Conservation (phyloP, 495 filamentous ascomycete genomes). For the Parachaetomium inaequale region DNA sequence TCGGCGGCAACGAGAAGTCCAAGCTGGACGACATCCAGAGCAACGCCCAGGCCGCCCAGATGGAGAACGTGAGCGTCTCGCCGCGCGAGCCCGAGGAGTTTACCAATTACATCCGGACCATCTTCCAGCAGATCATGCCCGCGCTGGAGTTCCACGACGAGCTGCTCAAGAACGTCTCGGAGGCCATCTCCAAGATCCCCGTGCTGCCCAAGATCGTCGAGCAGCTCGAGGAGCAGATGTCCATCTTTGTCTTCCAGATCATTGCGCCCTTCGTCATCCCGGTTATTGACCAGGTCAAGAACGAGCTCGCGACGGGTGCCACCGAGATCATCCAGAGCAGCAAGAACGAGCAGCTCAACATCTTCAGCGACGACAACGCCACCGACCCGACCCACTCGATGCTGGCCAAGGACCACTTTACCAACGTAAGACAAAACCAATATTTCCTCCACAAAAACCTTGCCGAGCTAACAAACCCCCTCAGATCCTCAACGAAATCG, state of each 20-base stretch:
- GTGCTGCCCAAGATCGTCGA: constrained; percentile 74
- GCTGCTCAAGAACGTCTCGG: constrained; percentile 70
- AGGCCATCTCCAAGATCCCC: constrained; percentile 75
- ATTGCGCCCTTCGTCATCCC: constrained; percentile 83
- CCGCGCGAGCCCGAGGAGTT: constrained; percentile 75
- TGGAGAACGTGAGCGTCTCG: constrained; percentile 60
- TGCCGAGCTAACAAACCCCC: neutral
- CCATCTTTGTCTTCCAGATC: constrained; percentile 79
- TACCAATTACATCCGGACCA: constrained; percentile 60
- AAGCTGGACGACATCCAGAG: constrained; percentile 63
- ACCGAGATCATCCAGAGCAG: constrained; percentile 79
- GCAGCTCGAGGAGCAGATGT: constrained; percentile 73
- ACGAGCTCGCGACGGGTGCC: constrained; percentile 78
- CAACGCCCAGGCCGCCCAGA: constrained; percentile 64
- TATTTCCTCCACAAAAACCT: too few species aligned
- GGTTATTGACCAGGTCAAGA: constrained; percentile 78
- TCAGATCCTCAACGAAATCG: constrained; percentile 78
- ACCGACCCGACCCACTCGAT: constrained; percentile 91
- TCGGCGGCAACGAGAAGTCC: constrained; percentile 65
- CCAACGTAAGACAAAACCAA: constrained; percentile 61
- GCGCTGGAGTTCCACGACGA: constrained; percentile 86
- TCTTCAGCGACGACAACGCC: constrained; percentile 72
- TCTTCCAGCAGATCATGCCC: constrained; percentile 74
- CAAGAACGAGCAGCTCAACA: constrained; percentile 73
- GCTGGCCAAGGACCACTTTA: constrained; percentile 92